phyloP scores from a whole-genome alignment of 805 yeast species.

The Candida sanyiensis region DNA sequence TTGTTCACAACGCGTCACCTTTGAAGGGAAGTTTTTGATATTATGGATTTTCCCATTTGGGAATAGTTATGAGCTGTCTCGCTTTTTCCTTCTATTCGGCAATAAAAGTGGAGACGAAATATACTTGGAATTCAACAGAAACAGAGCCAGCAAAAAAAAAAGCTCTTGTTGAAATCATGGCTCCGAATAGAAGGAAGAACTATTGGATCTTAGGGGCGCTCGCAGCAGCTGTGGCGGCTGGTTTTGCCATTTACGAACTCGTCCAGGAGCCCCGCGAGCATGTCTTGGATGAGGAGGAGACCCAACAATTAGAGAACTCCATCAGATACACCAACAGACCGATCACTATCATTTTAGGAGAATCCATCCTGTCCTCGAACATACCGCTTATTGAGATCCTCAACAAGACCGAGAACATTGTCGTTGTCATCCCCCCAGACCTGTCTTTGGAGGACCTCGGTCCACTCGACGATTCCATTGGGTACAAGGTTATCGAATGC shows the following conservation, averaged over 20 bases:
- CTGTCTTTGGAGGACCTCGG: conserved; percentile 20
- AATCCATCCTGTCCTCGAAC: conserved; percentile 23
- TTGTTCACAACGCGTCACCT: no score
- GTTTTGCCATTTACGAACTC: conserved; percentile 14
- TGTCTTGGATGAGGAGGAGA: neutral
- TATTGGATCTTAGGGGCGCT: conserved; percentile 12
- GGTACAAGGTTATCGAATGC: conserved; percentile 29
- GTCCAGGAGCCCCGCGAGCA: neutral
- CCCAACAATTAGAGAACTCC: conserved; percentile 8
- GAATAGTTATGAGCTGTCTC: conserved; percentile 3
- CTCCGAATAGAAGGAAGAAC: conserved; percentile 4
- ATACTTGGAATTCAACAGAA: neutral
- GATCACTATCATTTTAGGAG: conserved; percentile 22
- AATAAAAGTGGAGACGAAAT: no score
- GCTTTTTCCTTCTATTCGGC: neutral
- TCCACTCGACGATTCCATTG: conserved; percentile 32
- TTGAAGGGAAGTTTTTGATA: no score
- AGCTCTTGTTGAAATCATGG: neutral
- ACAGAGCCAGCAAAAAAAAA: neutral
- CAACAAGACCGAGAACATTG: conserved; percentile 26
- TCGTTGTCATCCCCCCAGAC: conserved; percentile 32
- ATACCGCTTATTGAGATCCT: conserved; percentile 24
- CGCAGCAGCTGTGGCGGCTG: conserved; percentile 9
- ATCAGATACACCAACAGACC: conserved; percentile 20
- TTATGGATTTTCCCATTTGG: neutral